These are phyloP conservation scores for Hygrophila difformis DNA, from an alignment of 257 asterid genomes.

Conservation along the genomic window DNA sequence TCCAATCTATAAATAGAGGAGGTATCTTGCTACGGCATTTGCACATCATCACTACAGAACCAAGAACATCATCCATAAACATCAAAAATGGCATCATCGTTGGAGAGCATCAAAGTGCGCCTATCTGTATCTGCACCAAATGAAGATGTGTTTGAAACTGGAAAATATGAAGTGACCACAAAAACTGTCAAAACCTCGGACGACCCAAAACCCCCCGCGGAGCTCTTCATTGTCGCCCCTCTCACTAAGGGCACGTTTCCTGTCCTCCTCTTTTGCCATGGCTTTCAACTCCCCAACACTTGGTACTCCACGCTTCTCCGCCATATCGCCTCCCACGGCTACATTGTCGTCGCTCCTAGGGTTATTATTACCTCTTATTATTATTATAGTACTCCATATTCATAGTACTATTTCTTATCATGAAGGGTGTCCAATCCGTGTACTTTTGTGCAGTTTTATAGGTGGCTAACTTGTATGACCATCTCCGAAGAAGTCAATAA, in stretches of 20 bases:
- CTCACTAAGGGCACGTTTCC: constrained; percentile 29
- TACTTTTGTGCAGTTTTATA: constrained; percentile 17
- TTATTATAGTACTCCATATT: too few relatives aligned
- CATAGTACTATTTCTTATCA: not conserved
- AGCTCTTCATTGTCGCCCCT: constrained; percentile 34
- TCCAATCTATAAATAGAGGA: too few relatives aligned
- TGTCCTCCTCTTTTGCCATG: constrained; percentile 43
- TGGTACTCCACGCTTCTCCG: constrained; percentile 33
- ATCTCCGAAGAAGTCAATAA: constrained; percentile 18
- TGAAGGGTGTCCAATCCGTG: not conserved
- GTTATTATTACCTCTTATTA: constrained; percentile 9
- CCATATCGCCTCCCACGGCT: constrained; percentile 56
- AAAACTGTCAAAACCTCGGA: constrained; percentile 17
- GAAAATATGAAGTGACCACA: constrained; percentile 17
- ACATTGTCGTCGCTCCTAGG: constrained; percentile 47
- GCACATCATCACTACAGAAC: too few relatives aligned
- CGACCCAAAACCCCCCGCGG: constrained; percentile 20
- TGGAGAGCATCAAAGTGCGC: too few relatives aligned
- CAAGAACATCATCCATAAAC: too few relatives aligned
- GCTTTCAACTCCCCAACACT: constrained; percentile 26
- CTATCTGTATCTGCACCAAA: too few relatives aligned
- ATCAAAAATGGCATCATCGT: too few relatives aligned
- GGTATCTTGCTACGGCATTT: too few relatives aligned
- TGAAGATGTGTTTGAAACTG: constrained; percentile 40
- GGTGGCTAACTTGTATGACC: not conserved